phyloP scores from a whole-genome alignment of 495 filamentous ascomycete species.

The Penicillium alfredii region DNA sequence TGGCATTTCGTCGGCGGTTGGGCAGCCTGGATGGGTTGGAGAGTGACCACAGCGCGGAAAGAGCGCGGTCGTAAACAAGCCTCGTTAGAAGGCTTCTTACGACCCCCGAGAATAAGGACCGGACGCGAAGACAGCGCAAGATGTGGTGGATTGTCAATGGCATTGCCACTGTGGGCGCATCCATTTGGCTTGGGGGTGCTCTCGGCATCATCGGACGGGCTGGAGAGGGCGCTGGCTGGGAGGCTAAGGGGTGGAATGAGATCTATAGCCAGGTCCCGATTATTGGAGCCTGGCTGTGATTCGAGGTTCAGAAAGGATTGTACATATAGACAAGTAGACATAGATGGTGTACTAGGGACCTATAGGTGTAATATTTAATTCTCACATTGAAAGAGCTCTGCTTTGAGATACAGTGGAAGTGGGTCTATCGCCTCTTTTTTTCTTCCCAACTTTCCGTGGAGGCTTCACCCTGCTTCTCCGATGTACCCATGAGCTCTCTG shows the following conservation, averaged over 20 bases:
- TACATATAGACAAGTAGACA: too few relatives aligned
- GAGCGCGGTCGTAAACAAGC: slow-evolving; percentile 31
- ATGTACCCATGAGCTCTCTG: background rate
- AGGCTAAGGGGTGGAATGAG: slow-evolving; percentile 72
- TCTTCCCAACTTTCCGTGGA: too few relatives aligned
- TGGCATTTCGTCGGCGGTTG: slow-evolving; percentile 82
- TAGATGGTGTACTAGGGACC: background rate
- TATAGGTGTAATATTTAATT: slow-evolving; percentile 6
- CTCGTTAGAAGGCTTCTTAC: slow-evolving; percentile 32
- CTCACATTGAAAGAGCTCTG: too few relatives aligned
- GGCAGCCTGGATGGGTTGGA: slow-evolving; percentile 64
- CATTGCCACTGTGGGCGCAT: slow-evolving; percentile 49
- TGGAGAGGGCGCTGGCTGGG: slow-evolving; percentile 68
- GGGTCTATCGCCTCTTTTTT: background rate
- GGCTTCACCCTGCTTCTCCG: too few relatives aligned
- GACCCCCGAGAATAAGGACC: slow-evolving; percentile 33
- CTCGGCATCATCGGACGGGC: slow-evolving; percentile 69
- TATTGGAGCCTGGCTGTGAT: slow-evolving; percentile 47
- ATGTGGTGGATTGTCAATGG: slow-evolving; percentile 67
- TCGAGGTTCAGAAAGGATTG: too few relatives aligned
- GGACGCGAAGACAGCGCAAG: slow-evolving; percentile 43
- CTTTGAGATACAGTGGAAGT: too few relatives aligned
- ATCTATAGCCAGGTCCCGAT: slow-evolving; percentile 53
- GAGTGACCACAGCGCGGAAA: slow-evolving; percentile 36
- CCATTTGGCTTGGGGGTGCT: slow-evolving; percentile 73